Conservation (phyloP, 75 land plant species). For the Pinus albicaulis region DNA sequence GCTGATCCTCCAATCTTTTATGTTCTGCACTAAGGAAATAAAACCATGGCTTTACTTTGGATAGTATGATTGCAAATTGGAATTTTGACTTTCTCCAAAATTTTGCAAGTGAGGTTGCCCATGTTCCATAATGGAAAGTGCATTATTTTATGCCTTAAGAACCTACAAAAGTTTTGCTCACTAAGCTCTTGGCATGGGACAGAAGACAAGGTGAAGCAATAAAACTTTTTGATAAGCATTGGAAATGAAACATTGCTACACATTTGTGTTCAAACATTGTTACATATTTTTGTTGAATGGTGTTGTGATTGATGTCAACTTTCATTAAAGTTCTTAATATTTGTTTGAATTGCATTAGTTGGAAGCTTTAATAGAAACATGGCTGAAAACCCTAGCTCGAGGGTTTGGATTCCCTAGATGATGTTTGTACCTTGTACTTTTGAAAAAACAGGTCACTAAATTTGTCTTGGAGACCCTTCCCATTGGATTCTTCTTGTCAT, state of each 20-base stretch:
- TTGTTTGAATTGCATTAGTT: no score
- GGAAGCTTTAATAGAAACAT: no score
- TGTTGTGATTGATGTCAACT: no score
- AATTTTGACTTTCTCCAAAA: constrained; percentile 49
- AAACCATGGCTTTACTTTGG: constrained; percentile 83
- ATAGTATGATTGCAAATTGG: constrained; percentile 81
- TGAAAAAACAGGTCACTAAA: no score
- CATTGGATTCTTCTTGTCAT: no score
- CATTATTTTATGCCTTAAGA: constrained; percentile 59
- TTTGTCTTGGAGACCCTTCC: no score
- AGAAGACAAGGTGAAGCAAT: constrained; percentile 61
- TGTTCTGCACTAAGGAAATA: constrained; percentile 63
- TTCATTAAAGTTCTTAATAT: no score
- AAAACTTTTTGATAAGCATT: constrained; percentile 48
- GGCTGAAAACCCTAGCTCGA: no score
- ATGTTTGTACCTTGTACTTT: no score
- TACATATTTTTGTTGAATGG: no score
- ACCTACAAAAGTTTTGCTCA: constrained; percentile 56
- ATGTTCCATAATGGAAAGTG: constrained; percentile 64
- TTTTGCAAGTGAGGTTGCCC: constrained; percentile 66
- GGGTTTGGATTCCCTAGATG: no score
- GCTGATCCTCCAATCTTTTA: constrained; percentile 71
- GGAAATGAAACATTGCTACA: constrained; percentile 44
- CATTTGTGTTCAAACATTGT: no score
- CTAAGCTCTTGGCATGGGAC: constrained; percentile 64